Conservation (phyloP, 345 rosid genomes). For the Dipteronia dyeriana region DNA sequence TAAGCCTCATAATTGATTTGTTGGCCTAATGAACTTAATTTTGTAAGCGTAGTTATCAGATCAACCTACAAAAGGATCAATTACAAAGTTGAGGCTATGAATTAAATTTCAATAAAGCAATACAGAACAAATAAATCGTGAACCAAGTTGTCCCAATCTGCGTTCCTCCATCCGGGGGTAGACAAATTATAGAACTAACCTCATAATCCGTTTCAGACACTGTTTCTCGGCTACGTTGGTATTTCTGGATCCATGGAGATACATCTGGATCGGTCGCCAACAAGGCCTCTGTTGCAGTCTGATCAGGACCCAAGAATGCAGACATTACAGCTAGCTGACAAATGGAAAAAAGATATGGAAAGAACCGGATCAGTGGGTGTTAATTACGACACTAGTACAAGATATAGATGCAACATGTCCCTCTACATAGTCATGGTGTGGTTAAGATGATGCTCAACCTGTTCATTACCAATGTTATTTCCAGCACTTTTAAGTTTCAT, state of each 20-base stretch:
- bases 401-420: background rate
- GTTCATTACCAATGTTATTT: background rate
- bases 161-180: background rate
- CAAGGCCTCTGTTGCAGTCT: slow-evolving; percentile 69
- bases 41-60: slow-evolving; percentile 82
- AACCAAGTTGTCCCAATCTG: background rate
- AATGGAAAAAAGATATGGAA: slow-evolving; percentile 19
- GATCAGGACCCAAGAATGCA: slow-evolving; percentile 95
- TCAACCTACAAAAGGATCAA: slow-evolving; percentile 63
- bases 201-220: slow-evolving; percentile 92
- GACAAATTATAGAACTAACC: slow-evolving; percentile 39
- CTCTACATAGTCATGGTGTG: background rate
- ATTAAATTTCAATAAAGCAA: slow-evolving; percentile 7
- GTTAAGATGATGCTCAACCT: background rate
- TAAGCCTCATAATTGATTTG: slow-evolving; percentile 89
- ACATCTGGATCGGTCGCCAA: slow-evolving; percentile 70
- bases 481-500: background rate
- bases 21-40: slow-evolving; percentile 78
- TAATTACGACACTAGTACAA: background rate
- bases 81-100: background rate
- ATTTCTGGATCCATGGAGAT: slow-evolving; percentile 81
- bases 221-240: slow-evolving; percentile 90
- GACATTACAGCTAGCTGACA: slow-evolving; percentile 88
- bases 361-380: slow-evolving; percentile 11
- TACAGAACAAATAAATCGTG: background rate